Evolutionary conservation across 1,284 basidiomycete species (phyloP), one percentile per base, ranked within the genome.

Genomic region (Puccinia triticina): DNA sequence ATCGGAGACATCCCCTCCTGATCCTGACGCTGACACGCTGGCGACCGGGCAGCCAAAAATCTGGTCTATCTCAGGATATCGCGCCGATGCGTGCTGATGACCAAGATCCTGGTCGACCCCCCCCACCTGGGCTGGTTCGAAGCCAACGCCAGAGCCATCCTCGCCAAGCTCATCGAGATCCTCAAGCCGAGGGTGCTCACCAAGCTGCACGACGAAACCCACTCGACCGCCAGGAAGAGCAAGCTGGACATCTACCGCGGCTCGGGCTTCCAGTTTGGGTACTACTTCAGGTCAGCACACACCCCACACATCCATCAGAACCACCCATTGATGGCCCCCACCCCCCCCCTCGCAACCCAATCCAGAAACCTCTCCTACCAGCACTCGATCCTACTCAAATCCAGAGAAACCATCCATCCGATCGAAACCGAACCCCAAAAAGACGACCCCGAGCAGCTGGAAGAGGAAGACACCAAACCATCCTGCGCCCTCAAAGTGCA

Each of bases 191-290:
- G 75, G 46, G 50, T 77, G 8, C 75, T 64, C 21, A 32, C 2
- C n/a, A 77, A 77, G 34, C 43, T 77, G 16, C 3, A 48, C 7
- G 61, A 66, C 18, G 75, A 77, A 23, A 53, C 23, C 23, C 43
- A 66, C 26, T 61, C 75, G 2, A 66, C 1, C 3, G 48, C 18
- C 43, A 77, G 66, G 53, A 77, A 77, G 50, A 77, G 75, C 50
- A 77, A 77, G 32, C 50, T 77, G 34, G 75, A 77, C 29, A 77
- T 77, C 61, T 77, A 77, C 43, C 59, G 75, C 2, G 75, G 59
- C 32, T 77, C 75, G 8, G n/a, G 59, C 11, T 77, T 77, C 29
- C 75, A 64, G 43, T 66, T 77, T 50, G 75, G 75, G 4, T 77
- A 66, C n/a, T 77, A 77, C 26, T 77, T 77, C 48, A 77, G 75